Evolutionary conservation across 352 stramenopile genomes (phyloP).

Genomic region (Phytophthora macrochlamydospora): DNA sequence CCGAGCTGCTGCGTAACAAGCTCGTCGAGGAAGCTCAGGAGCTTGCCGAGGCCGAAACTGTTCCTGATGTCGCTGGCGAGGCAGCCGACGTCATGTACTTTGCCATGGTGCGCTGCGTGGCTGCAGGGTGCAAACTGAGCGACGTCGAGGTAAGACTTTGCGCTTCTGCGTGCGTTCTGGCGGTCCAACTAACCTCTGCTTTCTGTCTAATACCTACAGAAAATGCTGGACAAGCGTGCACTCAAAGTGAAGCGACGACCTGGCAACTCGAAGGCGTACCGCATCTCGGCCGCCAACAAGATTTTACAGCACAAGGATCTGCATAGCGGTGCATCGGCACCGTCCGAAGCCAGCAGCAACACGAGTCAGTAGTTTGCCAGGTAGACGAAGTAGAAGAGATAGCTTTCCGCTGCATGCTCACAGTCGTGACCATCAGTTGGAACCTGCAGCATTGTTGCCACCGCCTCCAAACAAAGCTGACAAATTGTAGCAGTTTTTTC

Average conservation of each 20-base stretch:
- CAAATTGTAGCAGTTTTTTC: conserved; percentile 6
- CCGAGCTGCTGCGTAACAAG: conserved; percentile 93
- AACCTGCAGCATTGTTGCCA: no score
- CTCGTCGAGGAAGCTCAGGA: conserved; percentile 97
- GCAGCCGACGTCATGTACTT: conserved; percentile 97
- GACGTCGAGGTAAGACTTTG: conserved; percentile 85
- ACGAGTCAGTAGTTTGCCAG: conserved; percentile 15
- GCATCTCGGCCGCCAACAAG: conserved; percentile 78
- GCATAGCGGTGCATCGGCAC: conserved; percentile 8
- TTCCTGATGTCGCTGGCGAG: conserved; percentile 92
- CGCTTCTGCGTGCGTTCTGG: conserved; percentile 2
- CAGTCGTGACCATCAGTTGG: no score
- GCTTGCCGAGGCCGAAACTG: conserved; percentile 86
- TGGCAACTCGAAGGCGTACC: conserved; percentile 88
- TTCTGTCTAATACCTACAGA: conserved; percentile 34
- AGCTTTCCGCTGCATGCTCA: background rate
- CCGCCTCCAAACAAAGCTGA: no score
- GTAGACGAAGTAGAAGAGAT: conserved; percentile 4
- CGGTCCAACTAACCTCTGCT: conserved; percentile 9
- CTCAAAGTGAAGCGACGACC: conserved; percentile 92
- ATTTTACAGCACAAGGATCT: conserved; percentile 64
- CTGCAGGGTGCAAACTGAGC: conserved; percentile 91
- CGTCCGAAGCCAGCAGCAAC: conserved; percentile 18
- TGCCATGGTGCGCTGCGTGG: conserved; percentile 92
- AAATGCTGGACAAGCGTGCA: conserved; percentile 91